These are phyloP conservation scores for Claviceps sp. DNA, from an alignment of 2,329 filamentous ascomycete species.

Conservation along the genomic window DNA sequence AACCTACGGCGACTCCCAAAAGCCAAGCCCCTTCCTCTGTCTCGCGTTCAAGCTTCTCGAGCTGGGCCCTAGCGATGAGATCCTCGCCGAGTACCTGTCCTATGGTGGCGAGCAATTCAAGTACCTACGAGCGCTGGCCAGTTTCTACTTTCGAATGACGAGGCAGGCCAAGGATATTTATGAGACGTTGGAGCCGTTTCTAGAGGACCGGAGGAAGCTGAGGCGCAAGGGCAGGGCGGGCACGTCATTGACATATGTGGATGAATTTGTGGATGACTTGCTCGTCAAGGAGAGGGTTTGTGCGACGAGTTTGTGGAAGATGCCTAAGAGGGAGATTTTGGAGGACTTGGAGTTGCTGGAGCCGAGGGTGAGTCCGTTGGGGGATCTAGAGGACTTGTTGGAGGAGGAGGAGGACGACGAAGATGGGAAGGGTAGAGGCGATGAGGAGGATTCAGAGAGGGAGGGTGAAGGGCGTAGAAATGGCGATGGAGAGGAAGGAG, in stretches of 20 bases:
- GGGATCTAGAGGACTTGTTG: constrained; percentile 61
- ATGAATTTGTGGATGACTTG: constrained; percentile 88
- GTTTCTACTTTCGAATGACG: constrained; percentile 87
- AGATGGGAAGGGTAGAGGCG: constrained; percentile 5
- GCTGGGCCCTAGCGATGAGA: constrained; percentile 64
- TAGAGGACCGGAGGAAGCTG: constrained; percentile 75
- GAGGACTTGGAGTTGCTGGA: constrained; percentile 86
- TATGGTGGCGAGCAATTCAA: constrained; percentile 66
- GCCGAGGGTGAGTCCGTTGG: constrained; percentile 69
- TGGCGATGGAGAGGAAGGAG: constrained; percentile 16
- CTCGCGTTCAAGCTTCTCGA: constrained; percentile 90
- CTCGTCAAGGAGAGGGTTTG: constrained; percentile 81
- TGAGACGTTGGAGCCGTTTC: constrained; percentile 62
- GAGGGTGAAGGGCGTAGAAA: constrained; percentile 10
- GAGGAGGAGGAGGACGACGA: constrained; percentile 42
- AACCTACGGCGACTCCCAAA: constrained; percentile 71
- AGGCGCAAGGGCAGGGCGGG: constrained; percentile 61
- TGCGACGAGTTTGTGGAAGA: constrained; percentile 82
- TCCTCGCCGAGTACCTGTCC: constrained; percentile 67
- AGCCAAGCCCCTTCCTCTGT: constrained; percentile 85
- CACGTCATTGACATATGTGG: constrained; percentile 66
- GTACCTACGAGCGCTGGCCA: constrained; percentile 78
- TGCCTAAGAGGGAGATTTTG: constrained; percentile 66
- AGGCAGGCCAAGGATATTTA: constrained; percentile 74
- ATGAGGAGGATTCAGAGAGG: background rate